phyloP scores from a whole-genome alignment of 805 yeast genomes.

The Kuraishia borneana region DNA sequence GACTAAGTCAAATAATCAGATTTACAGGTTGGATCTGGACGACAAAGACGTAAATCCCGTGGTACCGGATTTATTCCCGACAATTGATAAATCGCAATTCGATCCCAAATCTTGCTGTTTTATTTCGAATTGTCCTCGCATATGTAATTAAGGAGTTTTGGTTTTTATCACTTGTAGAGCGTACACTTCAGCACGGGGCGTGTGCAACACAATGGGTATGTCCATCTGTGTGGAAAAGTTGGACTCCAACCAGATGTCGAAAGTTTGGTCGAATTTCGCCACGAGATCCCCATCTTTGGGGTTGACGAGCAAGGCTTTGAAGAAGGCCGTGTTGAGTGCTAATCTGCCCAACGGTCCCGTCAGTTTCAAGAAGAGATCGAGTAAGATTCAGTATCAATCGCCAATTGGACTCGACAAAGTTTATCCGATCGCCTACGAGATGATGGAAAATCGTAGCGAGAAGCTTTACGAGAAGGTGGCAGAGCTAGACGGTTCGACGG shows the following conservation, averaged over 20 bases:
- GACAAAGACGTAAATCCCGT: background rate
- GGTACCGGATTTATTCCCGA: constrained; percentile 7
- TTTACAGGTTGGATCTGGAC: no score
- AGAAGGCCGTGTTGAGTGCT: constrained; percentile 19
- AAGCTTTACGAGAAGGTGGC: constrained; percentile 26
- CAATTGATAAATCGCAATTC: constrained; percentile 9
- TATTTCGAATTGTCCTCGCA: background rate
- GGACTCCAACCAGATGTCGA: no score
- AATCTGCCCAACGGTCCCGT: constrained; percentile 37
- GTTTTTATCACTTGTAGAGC: no score
- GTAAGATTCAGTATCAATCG: constrained; percentile 44
- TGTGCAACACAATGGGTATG: constrained; percentile 5
- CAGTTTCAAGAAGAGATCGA: constrained; percentile 30
- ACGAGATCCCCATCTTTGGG: constrained; percentile 20
- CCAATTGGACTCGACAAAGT: constrained; percentile 65
- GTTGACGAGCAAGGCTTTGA: constrained; percentile 14
- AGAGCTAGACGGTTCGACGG: constrained; percentile 11
- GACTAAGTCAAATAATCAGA: no score
- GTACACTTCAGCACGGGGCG: no score
- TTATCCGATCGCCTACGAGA: constrained; percentile 55
- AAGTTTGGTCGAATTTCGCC: constrained; percentile 23
- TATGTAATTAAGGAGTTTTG: no score
- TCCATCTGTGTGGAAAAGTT: no score
- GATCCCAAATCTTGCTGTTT: constrained; percentile 6
- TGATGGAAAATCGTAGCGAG: constrained; percentile 37